These are phyloP conservation scores for Dipodascus albidus DNA, from an alignment of 805 yeast genomes.

Conservation along the genomic window DNA sequence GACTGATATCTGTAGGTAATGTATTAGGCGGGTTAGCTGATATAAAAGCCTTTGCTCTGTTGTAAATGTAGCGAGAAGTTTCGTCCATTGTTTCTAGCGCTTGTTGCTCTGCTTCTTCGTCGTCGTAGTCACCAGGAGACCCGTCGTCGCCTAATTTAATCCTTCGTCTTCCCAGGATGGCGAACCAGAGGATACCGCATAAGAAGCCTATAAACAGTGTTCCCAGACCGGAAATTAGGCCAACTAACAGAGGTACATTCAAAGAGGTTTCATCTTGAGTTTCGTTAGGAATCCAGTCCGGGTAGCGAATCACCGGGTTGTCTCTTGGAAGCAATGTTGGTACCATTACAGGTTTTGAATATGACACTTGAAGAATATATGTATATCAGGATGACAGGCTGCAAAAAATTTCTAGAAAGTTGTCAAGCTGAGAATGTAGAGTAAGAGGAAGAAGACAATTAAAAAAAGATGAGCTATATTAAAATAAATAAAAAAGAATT, in stretches of 20 bases:
- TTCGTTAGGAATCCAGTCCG: not conserved
- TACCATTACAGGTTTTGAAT: not conserved
- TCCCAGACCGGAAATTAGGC: constrained; percentile 29
- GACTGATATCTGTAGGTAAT: constrained; percentile 30
- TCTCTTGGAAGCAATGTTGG: not conserved
- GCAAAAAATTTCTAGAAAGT: too few relatives aligned
- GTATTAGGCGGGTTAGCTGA: constrained; percentile 33
- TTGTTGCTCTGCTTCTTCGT: constrained; percentile 46
- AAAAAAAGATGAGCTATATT: too few relatives aligned
- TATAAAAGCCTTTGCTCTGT: constrained; percentile 44
- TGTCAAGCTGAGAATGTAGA: not conserved
- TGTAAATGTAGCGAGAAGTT: constrained; percentile 43
- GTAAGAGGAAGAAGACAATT: not conserved
- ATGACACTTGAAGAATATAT: too few relatives aligned
- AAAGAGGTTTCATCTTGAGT: constrained; percentile 10
- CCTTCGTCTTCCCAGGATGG: constrained; percentile 23
- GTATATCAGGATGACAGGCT: too few relatives aligned
- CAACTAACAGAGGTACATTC: constrained; percentile 29
- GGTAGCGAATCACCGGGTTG: not conserved
- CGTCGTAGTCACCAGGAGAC: constrained; percentile 51
- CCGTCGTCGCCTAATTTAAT: constrained; percentile 29
- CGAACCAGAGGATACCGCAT: constrained; percentile 21
- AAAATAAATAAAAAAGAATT: too few relatives aligned
- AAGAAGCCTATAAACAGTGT: constrained; percentile 25
- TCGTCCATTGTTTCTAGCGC: constrained; percentile 53